phyloP scores from a whole-genome alignment of 2,329 filamentous ascomycete species.

The Fusarium transvaalense region DNA sequence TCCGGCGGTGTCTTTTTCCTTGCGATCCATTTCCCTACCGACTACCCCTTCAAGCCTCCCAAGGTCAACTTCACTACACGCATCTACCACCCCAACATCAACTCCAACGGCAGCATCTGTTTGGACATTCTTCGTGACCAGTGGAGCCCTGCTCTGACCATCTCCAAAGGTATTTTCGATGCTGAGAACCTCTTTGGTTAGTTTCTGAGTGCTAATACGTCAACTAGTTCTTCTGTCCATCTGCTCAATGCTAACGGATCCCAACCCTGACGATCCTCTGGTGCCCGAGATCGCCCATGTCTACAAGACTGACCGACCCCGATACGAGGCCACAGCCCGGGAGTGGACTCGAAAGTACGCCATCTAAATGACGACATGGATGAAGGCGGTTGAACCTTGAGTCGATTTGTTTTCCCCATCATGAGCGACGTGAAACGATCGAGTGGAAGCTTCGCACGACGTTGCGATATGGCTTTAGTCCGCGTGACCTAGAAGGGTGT shows the following conservation, averaged over 20 bases:
- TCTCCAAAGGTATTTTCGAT: slow-evolving; percentile 86
- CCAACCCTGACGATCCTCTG: slow-evolving; percentile 98
- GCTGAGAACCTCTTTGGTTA: slow-evolving; percentile 15
- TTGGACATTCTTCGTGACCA: slow-evolving; percentile 98
- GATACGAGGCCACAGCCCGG: slow-evolving; percentile 95
- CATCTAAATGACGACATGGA: slow-evolving; percentile 68
- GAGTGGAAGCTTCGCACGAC: slow-evolving; percentile 45
- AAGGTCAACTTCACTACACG: slow-evolving; percentile 99
- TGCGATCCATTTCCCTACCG: slow-evolving; percentile 98
- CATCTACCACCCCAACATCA: slow-evolving; percentile 99
- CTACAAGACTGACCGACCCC: slow-evolving; percentile 97
- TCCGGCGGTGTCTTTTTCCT: slow-evolving; percentile 99
- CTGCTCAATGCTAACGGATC: slow-evolving; percentile 99
- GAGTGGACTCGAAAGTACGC: slow-evolving; percentile 99
- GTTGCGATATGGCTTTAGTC: slow-evolving; percentile 43
- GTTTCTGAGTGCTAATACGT: slow-evolving; percentile 14
- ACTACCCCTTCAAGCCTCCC: slow-evolving; percentile 99
- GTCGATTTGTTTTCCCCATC: slow-evolving; percentile 48
- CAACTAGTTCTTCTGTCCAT: slow-evolving; percentile 92
- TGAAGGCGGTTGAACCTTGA: slow-evolving; percentile 46
- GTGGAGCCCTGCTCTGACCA: slow-evolving; percentile 98
- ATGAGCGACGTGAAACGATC: slow-evolving; percentile 47
- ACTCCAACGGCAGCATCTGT: slow-evolving; percentile 99
- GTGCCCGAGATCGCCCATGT: slow-evolving; percentile 99
- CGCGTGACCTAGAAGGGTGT: slow-evolving; percentile 32